Evolutionary conservation across 176 grass and related monocot genomes (phyloP).

Genomic region (Oryza brachyantha): DNA sequence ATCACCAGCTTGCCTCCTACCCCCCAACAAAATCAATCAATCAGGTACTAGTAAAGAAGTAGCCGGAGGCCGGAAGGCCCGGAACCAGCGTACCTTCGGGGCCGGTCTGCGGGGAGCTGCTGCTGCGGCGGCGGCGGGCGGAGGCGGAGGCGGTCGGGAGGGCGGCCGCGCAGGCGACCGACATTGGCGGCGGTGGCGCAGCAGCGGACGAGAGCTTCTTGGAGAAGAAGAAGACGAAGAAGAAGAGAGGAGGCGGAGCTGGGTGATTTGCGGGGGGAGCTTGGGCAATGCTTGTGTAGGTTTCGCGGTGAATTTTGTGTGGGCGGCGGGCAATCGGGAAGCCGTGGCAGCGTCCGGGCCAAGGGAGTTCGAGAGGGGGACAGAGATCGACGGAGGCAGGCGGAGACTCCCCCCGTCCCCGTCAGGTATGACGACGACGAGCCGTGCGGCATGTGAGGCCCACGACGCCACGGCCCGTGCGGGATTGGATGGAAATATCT

Average conservation of each 20-base stretch:
- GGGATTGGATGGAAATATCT: background rate
- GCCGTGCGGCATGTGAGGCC: background rate
- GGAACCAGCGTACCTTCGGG: slow-evolving; percentile 23
- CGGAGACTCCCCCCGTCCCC: too few species aligned
- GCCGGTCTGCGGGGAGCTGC: background rate
- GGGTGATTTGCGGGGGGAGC: background rate
- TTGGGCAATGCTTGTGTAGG: background rate
- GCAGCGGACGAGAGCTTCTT: background rate
- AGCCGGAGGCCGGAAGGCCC: background rate
- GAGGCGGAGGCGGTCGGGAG: slow-evolving; percentile 34
- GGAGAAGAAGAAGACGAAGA: background rate
- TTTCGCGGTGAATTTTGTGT: background rate
- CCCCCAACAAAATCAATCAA: background rate
- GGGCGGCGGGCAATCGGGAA: slow-evolving; percentile 14
- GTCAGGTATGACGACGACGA: background rate
- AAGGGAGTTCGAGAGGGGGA: slow-evolving; percentile 21
- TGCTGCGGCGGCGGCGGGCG: background rate
- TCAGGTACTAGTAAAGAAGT: background rate
- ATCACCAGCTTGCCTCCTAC: slow-evolving; percentile 39
- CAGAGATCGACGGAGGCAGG: background rate
- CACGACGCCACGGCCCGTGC: background rate
- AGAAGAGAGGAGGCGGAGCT: background rate
- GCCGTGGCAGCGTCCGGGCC: slow-evolving; percentile 46
- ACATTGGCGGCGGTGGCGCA: slow-evolving; percentile 12
- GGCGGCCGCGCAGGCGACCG: slow-evolving; percentile 36